Percentiles rank a stretch among this genome's conserved stretches.
Evolutionary conservation across 208 protist species (phyloP).

Genomic region (Phytomonas serpens): DNA sequence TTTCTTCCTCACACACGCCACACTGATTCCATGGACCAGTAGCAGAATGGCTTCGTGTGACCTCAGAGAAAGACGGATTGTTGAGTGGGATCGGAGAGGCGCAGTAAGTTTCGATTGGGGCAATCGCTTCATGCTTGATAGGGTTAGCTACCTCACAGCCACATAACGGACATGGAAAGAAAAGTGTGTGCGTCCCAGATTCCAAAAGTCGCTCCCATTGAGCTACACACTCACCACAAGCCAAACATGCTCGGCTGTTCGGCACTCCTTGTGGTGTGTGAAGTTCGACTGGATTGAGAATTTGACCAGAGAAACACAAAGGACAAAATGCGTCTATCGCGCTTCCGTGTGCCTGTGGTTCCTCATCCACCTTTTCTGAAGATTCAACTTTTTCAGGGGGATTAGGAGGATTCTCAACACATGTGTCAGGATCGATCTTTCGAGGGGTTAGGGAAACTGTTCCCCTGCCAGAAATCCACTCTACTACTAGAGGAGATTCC

Average conservation of each 20-base stretch:
- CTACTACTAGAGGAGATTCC: neutral
- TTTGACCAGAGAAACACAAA: conserved; percentile 22
- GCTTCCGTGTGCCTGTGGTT: neutral
- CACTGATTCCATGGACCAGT: conserved; percentile 14
- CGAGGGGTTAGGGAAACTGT: neutral
- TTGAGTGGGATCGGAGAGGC: neutral
- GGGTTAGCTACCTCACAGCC: neutral
- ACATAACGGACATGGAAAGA: neutral
- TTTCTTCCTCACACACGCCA: conserved; percentile 53
- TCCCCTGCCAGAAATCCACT: neutral
- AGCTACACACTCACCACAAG: conserved; percentile 3
- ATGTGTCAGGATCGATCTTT: neutral
- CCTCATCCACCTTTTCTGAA: neutral
- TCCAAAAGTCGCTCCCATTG: neutral
- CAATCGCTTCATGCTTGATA: neutral
- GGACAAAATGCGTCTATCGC: conserved; percentile 19
- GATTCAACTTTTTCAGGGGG: neutral
- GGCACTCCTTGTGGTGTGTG: conserved; percentile 10
- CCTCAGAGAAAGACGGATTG: neutral
- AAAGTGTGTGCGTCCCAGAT: neutral
- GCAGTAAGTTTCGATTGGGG: neutral
- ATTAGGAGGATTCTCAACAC: neutral
- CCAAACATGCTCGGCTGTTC: neutral
- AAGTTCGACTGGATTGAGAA: conserved; percentile 32
- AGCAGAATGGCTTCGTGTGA: neutral